Percentiles rank a stretch among this genome's conserved stretches.
Evolutionary conservation across 1,284 basidiomycete genomes (phyloP).

Genomic region (Heterobasidion parviporum): DNA sequence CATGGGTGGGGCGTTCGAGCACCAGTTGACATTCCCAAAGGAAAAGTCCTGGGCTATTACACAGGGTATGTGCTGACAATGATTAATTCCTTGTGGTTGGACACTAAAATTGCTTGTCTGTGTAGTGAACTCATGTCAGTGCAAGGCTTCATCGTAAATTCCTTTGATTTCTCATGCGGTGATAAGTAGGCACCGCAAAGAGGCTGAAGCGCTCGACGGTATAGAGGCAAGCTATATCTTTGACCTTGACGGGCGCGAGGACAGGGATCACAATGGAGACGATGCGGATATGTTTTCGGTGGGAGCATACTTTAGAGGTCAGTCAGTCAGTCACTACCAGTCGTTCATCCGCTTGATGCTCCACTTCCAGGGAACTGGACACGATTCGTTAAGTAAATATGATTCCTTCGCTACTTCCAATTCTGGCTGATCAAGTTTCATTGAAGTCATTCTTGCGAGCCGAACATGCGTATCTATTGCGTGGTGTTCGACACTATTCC

Average conservation of each 20-base stretch:
- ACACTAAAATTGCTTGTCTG: not conserved
- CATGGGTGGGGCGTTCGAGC: slow-evolving; percentile 31
- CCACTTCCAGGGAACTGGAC: slow-evolving; percentile 58
- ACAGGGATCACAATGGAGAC: slow-evolving; percentile 22
- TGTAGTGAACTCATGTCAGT: slow-evolving; percentile 19
- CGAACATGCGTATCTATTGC: slow-evolving; percentile 47
- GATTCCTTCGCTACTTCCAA: not conserved
- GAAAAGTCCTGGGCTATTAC: slow-evolving; percentile 55
- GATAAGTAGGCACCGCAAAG: slow-evolving; percentile 29
- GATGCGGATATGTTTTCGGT: slow-evolving; percentile 33
- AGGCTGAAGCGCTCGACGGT: slow-evolving; percentile 24
- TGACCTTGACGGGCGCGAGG: slow-evolving; percentile 44
- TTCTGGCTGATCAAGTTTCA: slow-evolving; percentile 1
- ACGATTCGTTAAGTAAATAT: slow-evolving; percentile 56
- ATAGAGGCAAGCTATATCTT: slow-evolving; percentile 39
- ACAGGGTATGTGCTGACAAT: slow-evolving; percentile 37
- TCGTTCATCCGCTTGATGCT: slow-evolving; percentile 3
- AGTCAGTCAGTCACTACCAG: slow-evolving; percentile 5
- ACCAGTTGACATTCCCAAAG: slow-evolving; percentile 27
- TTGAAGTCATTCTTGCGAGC: slow-evolving; percentile 54
- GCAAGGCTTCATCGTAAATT: not conserved
- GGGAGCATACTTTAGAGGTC: slow-evolving; percentile 40
- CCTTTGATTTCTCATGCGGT: not conserved
- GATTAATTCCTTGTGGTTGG: slow-evolving; percentile 1
- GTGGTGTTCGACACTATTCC: slow-evolving; percentile 55